Conservation (phyloP, 805 yeast species). For the Kodamaea kakaduensis region DNA sequence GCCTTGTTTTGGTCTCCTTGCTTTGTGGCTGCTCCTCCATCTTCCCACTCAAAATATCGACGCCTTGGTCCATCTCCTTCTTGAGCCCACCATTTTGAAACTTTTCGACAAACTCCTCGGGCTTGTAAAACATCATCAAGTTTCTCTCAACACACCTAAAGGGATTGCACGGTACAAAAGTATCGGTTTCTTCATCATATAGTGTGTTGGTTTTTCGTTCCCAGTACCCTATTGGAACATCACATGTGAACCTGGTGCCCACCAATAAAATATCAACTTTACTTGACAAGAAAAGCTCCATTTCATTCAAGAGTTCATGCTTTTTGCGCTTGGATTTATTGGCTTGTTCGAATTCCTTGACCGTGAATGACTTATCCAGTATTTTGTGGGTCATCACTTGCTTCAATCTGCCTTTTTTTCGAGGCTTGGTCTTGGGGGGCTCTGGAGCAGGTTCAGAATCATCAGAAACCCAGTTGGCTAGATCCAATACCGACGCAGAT, state of each 20-base stretch:
- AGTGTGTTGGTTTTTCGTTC: slow-evolving; percentile 44
- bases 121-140: slow-evolving; percentile 43
- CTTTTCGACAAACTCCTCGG: slow-evolving; percentile 37
- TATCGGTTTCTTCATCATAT: slow-evolving; percentile 46
- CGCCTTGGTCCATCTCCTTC: slow-evolving; percentile 3
- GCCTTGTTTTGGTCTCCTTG: no score
- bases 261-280: slow-evolving; percentile 17
- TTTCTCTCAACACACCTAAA: slow-evolving; percentile 41
- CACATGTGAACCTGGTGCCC: slow-evolving; percentile 8
- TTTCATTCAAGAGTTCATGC: slow-evolving; percentile 48
- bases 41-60: slow-evolving; percentile 1
- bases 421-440: slow-evolving; percentile 4
- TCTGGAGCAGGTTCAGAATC: slow-evolving; percentile 10
- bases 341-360: slow-evolving; percentile 31
- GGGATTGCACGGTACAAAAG: slow-evolving; percentile 51
- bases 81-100: slow-evolving; percentile 1
- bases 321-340: slow-evolving; percentile 40
- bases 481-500: slow-evolving; percentile 14
- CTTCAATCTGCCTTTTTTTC: no score
- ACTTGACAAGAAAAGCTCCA: slow-evolving; percentile 34
- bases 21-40: slow-evolving; percentile 10
- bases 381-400: no score
- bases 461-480: slow-evolving; percentile 23
- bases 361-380: slow-evolving; percentile 15
- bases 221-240: slow-evolving; percentile 49